phyloP scores from a whole-genome alignment of 2,329 filamentous ascomycete species.

The Xylariaceae sp. region DNA sequence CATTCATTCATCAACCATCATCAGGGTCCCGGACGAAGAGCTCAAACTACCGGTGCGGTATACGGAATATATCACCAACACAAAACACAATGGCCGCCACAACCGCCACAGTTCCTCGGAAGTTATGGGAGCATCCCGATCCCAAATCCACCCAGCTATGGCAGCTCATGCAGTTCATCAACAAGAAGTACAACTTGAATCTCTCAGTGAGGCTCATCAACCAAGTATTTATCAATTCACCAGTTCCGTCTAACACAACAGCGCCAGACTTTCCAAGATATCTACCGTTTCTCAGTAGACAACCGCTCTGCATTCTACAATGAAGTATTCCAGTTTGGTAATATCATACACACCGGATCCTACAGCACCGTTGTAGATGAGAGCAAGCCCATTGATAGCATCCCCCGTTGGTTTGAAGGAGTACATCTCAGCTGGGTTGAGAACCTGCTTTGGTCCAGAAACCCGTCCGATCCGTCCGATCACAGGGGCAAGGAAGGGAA shows the following conservation, averaged over 20 bases:
- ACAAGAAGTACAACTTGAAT: slow-evolving; percentile 49
- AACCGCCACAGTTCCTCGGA: slow-evolving; percentile 41
- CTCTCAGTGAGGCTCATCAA: slow-evolving; percentile 46
- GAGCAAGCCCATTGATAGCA: slow-evolving; percentile 58
- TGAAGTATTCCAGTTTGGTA: slow-evolving; percentile 54
- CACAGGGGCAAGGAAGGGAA: slow-evolving; percentile 53
- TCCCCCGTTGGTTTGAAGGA: slow-evolving; percentile 74
- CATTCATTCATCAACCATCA: background rate
- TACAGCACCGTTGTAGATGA: slow-evolving; percentile 62
- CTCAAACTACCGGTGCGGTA: background rate
- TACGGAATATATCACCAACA: background rate
- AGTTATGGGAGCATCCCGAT: slow-evolving; percentile 63
- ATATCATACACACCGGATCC: slow-evolving; percentile 58
- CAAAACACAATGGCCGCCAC: slow-evolving; percentile 6
- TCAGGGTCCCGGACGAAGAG: background rate
- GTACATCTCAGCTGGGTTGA: slow-evolving; percentile 72
- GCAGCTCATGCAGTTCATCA: slow-evolving; percentile 60
- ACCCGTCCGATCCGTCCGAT: slow-evolving; percentile 36
- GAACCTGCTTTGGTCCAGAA: slow-evolving; percentile 63
- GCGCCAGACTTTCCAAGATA: slow-evolving; percentile 57
- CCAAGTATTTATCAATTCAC: background rate
- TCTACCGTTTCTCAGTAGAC: slow-evolving; percentile 64
- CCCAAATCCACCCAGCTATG: slow-evolving; percentile 60
- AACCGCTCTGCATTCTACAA: slow-evolving; percentile 60
- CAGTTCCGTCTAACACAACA: slow-evolving; percentile 8